phyloP scores from a whole-genome alignment of 1,284 basidiomycete genomes.

The Hortiboletus rubellus region DNA sequence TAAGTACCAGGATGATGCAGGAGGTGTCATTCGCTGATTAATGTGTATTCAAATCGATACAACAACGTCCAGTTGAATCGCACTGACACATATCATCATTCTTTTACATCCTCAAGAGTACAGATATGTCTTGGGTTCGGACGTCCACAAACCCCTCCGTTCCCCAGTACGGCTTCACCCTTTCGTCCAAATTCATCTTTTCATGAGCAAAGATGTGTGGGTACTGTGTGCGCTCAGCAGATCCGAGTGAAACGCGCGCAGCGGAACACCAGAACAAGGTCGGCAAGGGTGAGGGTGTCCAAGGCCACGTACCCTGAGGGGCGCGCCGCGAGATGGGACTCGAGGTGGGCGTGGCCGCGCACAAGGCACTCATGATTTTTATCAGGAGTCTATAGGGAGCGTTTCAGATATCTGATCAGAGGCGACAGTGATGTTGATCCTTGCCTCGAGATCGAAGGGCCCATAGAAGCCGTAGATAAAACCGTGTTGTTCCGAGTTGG shows the following conservation, averaged over 20 bases:
- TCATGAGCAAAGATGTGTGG: conserved; percentile 54
- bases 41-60: too few species aligned
- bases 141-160: conserved; percentile 18
- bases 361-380: too few species aligned
- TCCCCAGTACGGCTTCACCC: conserved; percentile 35
- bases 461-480: conserved; percentile 8
- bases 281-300: too few species aligned
- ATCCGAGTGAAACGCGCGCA: conserved; percentile 39
- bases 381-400: too few species aligned
- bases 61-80: too few species aligned
- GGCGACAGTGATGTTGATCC: background rate
- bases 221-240: conserved; percentile 38
- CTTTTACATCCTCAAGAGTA: background rate
- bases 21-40: too few species aligned
- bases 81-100: background rate
- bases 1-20: too few species aligned
- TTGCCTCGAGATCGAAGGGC: conserved; percentile 20
- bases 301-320: too few species aligned
- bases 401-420: too few species aligned
- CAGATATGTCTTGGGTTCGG: background rate
- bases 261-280: conserved; percentile 37
- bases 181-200: conserved; percentile 50
- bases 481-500: background rate
- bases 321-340: too few species aligned
- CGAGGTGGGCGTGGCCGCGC: too few species aligned